These are phyloP conservation scores for Fusarium avenaceum DNA, from an alignment of 2,329 filamentous ascomycete species.

Conservation along the genomic window DNA sequence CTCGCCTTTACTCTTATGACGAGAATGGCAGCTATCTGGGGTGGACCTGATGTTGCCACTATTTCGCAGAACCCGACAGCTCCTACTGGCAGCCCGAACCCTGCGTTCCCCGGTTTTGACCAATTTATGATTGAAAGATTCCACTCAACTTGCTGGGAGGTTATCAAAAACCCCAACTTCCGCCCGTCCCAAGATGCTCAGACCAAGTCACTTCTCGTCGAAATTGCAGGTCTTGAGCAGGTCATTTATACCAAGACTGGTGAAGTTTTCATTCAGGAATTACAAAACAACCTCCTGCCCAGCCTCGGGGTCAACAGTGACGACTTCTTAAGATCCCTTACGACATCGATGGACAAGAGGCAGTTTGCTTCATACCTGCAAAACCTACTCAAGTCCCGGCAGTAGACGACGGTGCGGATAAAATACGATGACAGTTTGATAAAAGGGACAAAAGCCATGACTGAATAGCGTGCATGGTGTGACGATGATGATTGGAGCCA, in stretches of 20 bases:
- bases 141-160: constrained; percentile 89
- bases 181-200: constrained; percentile 85
- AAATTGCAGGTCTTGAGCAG: constrained; percentile 89
- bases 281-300: constrained; percentile 74
- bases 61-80: constrained; percentile 66
- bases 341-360: constrained; percentile 71
- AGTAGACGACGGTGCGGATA: constrained; percentile 39
- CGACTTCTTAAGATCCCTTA: constrained; percentile 71
- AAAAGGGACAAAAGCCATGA: constrained; percentile 5
- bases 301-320: constrained; percentile 73
- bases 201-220: constrained; percentile 86
- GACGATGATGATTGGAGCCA: constrained; percentile 30
- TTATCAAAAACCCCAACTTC: constrained; percentile 84
- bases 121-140: constrained; percentile 90
- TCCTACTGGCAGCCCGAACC: constrained; percentile 64
- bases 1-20: constrained; percentile 86
- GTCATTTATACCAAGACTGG: constrained; percentile 93
- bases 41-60: constrained; percentile 81
- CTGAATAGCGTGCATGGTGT: constrained; percentile 21
- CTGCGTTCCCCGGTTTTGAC: constrained; percentile 87
- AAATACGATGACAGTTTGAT: constrained; percentile 12
- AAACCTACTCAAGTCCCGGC: constrained; percentile 65
- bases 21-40: constrained; percentile 90
- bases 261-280: constrained; percentile 78
- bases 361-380: constrained; percentile 75